phyloP scores from a whole-genome alignment of 306 rosid genomes.

The Clitoria ternatea region DNA sequence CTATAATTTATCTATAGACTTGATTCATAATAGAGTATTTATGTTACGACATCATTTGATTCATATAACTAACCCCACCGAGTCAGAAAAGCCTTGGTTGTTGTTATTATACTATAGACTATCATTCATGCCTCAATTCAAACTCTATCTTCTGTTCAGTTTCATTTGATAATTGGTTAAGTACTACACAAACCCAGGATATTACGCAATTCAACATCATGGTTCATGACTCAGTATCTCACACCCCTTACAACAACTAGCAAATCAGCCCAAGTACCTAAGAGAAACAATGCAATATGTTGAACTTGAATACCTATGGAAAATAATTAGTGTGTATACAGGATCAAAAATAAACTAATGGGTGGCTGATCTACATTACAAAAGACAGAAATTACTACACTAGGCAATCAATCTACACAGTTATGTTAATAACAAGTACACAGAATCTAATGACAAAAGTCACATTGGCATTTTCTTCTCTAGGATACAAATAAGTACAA shows the following conservation, averaged over 20 bases:
- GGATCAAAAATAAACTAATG: not conserved
- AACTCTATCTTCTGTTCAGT: not conserved
- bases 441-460: not conserved
- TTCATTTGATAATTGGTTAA: not conserved
- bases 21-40: too few relatives aligned
- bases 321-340: not conserved
- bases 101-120: too few relatives aligned
- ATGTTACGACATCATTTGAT: too few relatives aligned
- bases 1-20: too few relatives aligned
- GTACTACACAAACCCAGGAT: not conserved
- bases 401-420: not conserved
- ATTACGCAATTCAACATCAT: not conserved
- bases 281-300: not conserved
- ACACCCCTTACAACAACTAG: not conserved
- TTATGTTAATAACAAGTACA: not conserved
- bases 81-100: not conserved
- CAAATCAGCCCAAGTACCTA: not conserved
- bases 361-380: not conserved
- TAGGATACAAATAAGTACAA: conserved; percentile 4
- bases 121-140: too few relatives aligned
- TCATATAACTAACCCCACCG: too few relatives aligned
- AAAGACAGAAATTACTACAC: not conserved
- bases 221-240: not conserved
- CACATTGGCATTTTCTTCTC: conserved; percentile 4
- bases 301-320: not conserved